A percentile compares a stretch with the other conserved stretches of the same genome.
Evolutionary conservation across 106 monocot species (phyloP).

Genomic region (Cymbidium sinense): DNA sequence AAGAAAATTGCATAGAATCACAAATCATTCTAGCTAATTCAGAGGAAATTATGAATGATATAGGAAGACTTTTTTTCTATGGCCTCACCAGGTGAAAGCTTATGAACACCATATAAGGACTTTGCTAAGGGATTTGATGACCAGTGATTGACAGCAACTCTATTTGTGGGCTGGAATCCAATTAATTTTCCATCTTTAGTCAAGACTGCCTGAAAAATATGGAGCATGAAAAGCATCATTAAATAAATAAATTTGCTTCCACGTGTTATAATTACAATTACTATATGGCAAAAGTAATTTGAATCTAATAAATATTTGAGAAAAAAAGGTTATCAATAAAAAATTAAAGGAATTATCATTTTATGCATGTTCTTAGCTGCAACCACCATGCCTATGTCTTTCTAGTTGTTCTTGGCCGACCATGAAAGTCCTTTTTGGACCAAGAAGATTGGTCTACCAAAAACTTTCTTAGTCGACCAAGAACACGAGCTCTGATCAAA

Average conservation of each 20-base stretch:
- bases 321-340: background rate
- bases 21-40: background rate
- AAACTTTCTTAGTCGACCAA: too few relatives aligned
- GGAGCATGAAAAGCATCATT: background rate
- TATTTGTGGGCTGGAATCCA: constrained; percentile 84
- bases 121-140: constrained; percentile 70
- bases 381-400: too few relatives aligned
- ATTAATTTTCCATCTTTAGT: constrained; percentile 59
- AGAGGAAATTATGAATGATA: background rate
- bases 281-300: background rate
- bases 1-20: constrained; percentile 4
- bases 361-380: background rate
- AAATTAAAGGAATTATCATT: background rate
- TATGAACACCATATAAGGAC: constrained; percentile 45
- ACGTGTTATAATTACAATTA: background rate
- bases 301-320: background rate
- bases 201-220: constrained; percentile 59
- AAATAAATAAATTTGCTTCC: background rate
- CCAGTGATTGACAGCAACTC: constrained; percentile 78
- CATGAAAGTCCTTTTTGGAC: too few relatives aligned
- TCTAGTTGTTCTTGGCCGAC: too few relatives aligned
- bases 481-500: too few relatives aligned
- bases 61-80: background rate
- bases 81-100: constrained; percentile 64
- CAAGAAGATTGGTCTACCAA: too few relatives aligned